Evolutionary conservation across 768 basidiomycete species (phyloP).

Genomic region (Rossbeevera mucosa): DNA sequence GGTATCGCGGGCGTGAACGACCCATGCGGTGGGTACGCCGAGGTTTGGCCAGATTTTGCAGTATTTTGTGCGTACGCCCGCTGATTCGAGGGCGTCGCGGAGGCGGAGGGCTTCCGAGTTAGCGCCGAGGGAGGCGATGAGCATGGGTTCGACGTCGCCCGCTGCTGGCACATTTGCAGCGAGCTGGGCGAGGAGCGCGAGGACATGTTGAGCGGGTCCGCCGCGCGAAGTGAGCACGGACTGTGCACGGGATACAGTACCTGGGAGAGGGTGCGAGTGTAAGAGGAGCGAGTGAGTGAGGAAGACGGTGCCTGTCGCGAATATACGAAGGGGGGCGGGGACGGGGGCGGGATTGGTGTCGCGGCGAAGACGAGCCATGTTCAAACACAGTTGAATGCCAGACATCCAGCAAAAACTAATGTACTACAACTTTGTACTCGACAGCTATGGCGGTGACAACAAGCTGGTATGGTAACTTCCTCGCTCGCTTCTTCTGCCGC

Average conservation of each 20-base stretch:
- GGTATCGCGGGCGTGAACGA: slow-evolving; percentile 67
- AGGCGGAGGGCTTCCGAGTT: slow-evolving; percentile 66
- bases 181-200: slow-evolving; percentile 74
- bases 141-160: slow-evolving; percentile 43
- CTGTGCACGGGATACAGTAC: slow-evolving; percentile 63
- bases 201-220: slow-evolving; percentile 66
- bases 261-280: slow-evolving; percentile 53
- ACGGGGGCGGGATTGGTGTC: slow-evolving; percentile 20
- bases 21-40: slow-evolving; percentile 79
- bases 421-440: no score
- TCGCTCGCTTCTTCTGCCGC: background rate
- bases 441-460: slow-evolving; percentile 12
- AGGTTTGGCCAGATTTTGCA: slow-evolving; percentile 71
- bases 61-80: slow-evolving; percentile 65
- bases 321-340: slow-evolving; percentile 48
- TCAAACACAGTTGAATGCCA: background rate
- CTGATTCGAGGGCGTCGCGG: slow-evolving; percentile 57
- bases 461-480: slow-evolving; percentile 23
- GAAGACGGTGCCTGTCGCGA: slow-evolving; percentile 79
- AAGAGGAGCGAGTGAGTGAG: slow-evolving; percentile 67
- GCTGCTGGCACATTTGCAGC: slow-evolving; percentile 23
- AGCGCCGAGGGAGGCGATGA: slow-evolving; percentile 72
- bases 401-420: no score
- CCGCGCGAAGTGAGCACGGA: slow-evolving; percentile 64
- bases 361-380: slow-evolving; percentile 28